Evolutionary conservation across 2,329 filamentous ascomycete species (phyloP), one percentile per base, ranked within the genome.

Genomic region (Fusarium redolens): DNA sequence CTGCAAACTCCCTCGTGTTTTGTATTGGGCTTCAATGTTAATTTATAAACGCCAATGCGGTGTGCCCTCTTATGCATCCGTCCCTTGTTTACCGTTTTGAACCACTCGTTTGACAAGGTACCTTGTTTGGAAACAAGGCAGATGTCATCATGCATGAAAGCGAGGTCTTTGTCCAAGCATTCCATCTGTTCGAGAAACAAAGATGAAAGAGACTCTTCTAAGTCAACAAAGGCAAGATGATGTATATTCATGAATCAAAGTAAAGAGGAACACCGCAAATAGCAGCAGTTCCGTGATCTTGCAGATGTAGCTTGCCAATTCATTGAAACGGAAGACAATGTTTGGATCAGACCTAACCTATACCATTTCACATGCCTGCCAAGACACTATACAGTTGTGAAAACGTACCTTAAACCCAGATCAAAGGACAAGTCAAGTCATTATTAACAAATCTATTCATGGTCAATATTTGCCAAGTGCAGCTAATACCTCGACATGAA

Each of bases 81-180:
- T 59, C 28, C 20, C 20, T 47, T 44, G 35, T 64, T 62, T 40
- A 54, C 31, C 17, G 44, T 43, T 59, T 44, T 12, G n/a, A 48
- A 43, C 57, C 38, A 47, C n/a, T 40, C 15, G 22, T 30, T 56
- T 57, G 25, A 35, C 35, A 31, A 35, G 25, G 28, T 45, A 6
- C 45, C 20, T 10, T 50, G 30, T 38, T 47, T 28, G 17, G 37
- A 41, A 47, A 47, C 47, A 20, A 25, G 20, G 28, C 31, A 60
- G 63, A 68, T 68, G 65, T 72, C 65, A 70, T 73, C 51, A 48
- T 73, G 69, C 69, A 72, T 65, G 44, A 72, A 61, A 70, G 61
- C 30, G 17, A 56, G 41, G 64, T 33, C 58, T 72, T 61, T 70
- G 61, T 71, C 37, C 33, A 59, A 60, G 44, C 43, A 68, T 69